Percentiles rank a stretch among this genome's conserved stretches.
phyloP scores from a whole-genome alignment of 1,139 yeast genomes.

The Geotrichum bryndzae region DNA sequence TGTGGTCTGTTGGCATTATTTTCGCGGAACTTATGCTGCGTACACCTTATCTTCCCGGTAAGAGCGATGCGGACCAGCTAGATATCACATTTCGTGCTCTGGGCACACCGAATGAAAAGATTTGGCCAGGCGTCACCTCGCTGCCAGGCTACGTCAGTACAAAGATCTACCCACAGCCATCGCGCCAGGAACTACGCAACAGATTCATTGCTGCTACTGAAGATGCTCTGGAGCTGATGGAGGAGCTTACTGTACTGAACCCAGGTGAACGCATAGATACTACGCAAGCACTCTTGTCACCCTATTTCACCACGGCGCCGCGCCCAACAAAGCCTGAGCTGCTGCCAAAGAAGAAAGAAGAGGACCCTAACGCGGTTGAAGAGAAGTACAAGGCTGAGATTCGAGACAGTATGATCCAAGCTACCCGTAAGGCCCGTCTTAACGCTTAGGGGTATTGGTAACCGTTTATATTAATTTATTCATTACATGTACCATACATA shows the following conservation, averaged over 20 bases:
- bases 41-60: constrained; percentile 91
- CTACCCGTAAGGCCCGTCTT: constrained; percentile 20
- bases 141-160: constrained; percentile 57
- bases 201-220: constrained; percentile 92
- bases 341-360: constrained; percentile 48
- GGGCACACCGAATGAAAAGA: constrained; percentile 90
- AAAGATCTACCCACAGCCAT: constrained; percentile 66
- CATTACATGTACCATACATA: constrained; percentile 7
- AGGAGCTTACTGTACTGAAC: constrained; percentile 67
- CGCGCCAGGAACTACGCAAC: constrained; percentile 71
- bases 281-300: constrained; percentile 57
- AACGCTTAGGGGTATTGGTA: not conserved
- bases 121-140: constrained; percentile 85
- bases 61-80: constrained; percentile 81
- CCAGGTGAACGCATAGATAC: constrained; percentile 71
- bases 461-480: not conserved
- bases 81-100: constrained; percentile 88
- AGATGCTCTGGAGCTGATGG: constrained; percentile 69
- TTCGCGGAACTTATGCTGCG: constrained; percentile 94
- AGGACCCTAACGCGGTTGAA: constrained; percentile 24
- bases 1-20: constrained; percentile 94
- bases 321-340: constrained; percentile 65
- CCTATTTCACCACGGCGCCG: constrained; percentile 70
- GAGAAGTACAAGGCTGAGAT: constrained; percentile 23
- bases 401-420: constrained; percentile 26